Evolutionary conservation across 805 yeast species (phyloP), one percentile per base, ranked within the genome.

Genomic region (Wickerhamomyces rabaulensis): DNA sequence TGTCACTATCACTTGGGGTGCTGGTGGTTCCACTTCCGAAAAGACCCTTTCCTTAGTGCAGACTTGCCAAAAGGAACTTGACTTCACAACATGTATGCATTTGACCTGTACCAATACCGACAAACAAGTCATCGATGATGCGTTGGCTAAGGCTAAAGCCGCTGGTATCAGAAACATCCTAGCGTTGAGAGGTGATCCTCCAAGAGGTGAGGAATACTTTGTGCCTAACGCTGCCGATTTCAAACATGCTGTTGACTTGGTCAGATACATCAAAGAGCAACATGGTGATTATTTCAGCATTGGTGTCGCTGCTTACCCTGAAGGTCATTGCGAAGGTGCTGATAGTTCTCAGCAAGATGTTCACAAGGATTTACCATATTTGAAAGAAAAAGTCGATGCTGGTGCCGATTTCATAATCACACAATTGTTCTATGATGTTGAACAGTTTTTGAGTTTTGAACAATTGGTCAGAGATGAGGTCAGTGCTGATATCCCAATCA

Each of bases 221-320:
- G 67, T 67, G 25, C 64, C 69, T 31, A 61, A 65, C 39, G 53
- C 59, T 17, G 60, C 62, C 6, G 63, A 55, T 36, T 91, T 90
- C 67, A 69, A 73, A 52, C 75, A 82, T 61, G 98, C 99, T 1
- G 84, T 79, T 1, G 99, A 94, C 63, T 75, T 94, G 50, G 96
- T 94, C 10, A 76, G 69, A 53, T 91, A 92, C 63, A 91, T 94
- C 54, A 80, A 78, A 54, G 53, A 72, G 45, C 64, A 79, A 41
- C 73, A 91, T 61, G 94, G 88, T 3, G 87, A 87, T 60, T 84
- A 82, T 56, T 92, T 92, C 67, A 87, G 96, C 61, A 73, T 92
- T 46, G 99, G 99, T 50, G 99, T 92, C 15, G 99, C 99, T 2
- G 97, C 95, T 1, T 92, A 92, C 64, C 97, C 99, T 9, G 99